Conservation (phyloP, 2,329 filamentous ascomycete species). For the Shiraia sp. region DNA sequence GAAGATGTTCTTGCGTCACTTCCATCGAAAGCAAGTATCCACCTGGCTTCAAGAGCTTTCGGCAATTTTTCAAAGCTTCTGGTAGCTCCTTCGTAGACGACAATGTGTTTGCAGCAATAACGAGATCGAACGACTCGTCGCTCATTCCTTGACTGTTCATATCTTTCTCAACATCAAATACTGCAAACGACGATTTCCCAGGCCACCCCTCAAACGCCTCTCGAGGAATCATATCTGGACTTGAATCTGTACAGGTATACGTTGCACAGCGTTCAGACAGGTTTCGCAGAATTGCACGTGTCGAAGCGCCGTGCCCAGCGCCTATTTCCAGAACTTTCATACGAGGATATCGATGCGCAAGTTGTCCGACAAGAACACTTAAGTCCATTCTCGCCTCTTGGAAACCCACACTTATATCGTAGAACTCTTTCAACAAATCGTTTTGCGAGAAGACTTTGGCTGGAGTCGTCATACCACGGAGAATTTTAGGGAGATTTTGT, state of each 20-base stretch:
- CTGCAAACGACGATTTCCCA: too few species aligned
- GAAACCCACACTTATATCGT: constrained; percentile 10
- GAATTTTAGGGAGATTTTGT: too few species aligned
- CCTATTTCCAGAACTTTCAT: constrained; percentile 14
- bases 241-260: constrained; percentile 17
- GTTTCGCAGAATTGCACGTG: neutral
- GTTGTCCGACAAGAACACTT: too few species aligned
- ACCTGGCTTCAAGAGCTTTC: constrained; percentile 41
- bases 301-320: constrained; percentile 7
- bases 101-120: constrained; percentile 40
- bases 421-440: constrained; percentile 1
- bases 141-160: constrained; percentile 15
- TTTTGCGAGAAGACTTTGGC: too few species aligned
- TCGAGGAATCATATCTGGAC: constrained; percentile 11
- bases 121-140: constrained; percentile 13
- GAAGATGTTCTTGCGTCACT: neutral
- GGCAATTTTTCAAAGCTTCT: constrained; percentile 15
- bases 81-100: constrained; percentile 15
- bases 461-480: too few species aligned
- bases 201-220: constrained; percentile 3
- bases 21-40: constrained; percentile 29
- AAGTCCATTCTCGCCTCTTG: too few species aligned
- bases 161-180: constrained; percentile 16
- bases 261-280: neutral
- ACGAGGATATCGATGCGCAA: constrained; percentile 3